Evolutionary conservation across 495 filamentous ascomycete genomes (phyloP).

Genomic region (Annulohypoxylon maeteangense): DNA sequence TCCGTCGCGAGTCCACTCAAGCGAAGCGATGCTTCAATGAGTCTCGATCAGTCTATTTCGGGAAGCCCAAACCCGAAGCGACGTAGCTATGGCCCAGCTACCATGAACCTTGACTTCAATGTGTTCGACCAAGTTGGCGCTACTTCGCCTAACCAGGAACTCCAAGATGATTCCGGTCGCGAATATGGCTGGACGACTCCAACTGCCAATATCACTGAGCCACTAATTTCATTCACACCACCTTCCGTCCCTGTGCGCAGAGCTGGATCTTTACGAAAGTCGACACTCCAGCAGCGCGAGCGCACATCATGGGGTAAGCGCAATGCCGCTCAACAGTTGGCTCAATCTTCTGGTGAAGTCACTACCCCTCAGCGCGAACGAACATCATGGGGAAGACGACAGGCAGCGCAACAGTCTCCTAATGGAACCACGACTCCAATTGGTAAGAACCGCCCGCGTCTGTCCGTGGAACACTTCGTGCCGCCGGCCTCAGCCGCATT

Average conservation of each 20-base stretch:
- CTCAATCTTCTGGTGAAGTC: conserved; percentile 58
- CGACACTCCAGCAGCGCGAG: conserved; percentile 86
- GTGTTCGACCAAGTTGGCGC: conserved; percentile 71
- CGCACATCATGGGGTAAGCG: conserved; percentile 69
- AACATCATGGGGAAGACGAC: conserved; percentile 62
- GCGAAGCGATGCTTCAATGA: conserved; percentile 90
- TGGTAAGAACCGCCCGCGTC: conserved; percentile 68
- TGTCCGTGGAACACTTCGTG: conserved; percentile 80
- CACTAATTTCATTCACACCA: conserved; percentile 44
- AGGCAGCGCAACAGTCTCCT: conserved; percentile 56
- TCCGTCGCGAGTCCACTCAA: conserved; percentile 87
- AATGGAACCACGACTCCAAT: conserved; percentile 62
- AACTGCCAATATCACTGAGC: conserved; percentile 46
- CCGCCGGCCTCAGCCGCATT: conserved; percentile 69
- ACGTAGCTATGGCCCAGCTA: conserved; percentile 77
- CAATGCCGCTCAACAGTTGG: conserved; percentile 57
- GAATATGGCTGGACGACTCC: conserved; percentile 57
- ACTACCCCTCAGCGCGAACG: conserved; percentile 53
- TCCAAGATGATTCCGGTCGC: conserved; percentile 57
- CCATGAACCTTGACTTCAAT: conserved; percentile 69
- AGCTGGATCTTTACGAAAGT: conserved; percentile 80
- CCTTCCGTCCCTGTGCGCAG: conserved; percentile 54
- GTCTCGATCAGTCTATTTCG: conserved; percentile 77
- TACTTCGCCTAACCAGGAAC: conserved; percentile 52
- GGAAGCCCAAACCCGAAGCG: conserved; percentile 89